Conservation (phyloP, 495 filamentous ascomycete species). For the Haplographium delicatum region DNA sequence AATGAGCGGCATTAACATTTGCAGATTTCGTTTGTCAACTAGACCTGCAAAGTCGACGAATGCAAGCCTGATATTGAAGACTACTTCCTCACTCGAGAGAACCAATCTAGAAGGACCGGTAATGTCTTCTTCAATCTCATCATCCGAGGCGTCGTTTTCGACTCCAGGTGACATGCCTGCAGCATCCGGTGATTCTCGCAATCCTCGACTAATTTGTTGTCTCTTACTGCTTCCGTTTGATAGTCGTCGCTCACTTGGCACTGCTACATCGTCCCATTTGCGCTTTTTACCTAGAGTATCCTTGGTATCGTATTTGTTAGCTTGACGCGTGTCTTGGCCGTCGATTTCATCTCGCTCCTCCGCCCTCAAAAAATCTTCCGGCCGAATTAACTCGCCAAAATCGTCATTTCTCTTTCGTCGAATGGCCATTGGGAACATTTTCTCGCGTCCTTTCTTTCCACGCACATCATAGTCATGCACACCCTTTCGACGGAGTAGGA, state of each 20-base stretch:
- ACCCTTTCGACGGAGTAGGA: slow-evolving; percentile 81
- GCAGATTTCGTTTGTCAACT: slow-evolving; percentile 86
- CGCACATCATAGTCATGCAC: slow-evolving; percentile 89
- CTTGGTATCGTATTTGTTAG: slow-evolving; percentile 39
- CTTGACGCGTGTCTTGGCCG: slow-evolving; percentile 45
- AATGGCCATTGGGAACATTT: slow-evolving; percentile 84
- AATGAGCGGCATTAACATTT: slow-evolving; percentile 93
- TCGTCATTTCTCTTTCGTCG: slow-evolving; percentile 78
- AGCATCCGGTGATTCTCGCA: slow-evolving; percentile 12
- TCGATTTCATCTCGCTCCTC: slow-evolving; percentile 87
- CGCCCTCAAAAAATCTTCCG: slow-evolving; percentile 89
- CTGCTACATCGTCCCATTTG: slow-evolving; percentile 74
- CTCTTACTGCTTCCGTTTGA: slow-evolving; percentile 40
- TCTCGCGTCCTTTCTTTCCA: slow-evolving; percentile 88
- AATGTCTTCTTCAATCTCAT: slow-evolving; percentile 45
- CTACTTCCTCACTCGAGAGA: slow-evolving; percentile 52
- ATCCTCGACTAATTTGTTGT: slow-evolving; percentile 25
- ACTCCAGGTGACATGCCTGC: slow-evolving; percentile 26
- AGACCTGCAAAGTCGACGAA: slow-evolving; percentile 90
- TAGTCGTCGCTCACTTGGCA: slow-evolving; percentile 31
- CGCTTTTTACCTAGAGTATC: slow-evolving; percentile 85
- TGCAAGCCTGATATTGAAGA: slow-evolving; percentile 66
- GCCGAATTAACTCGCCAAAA: slow-evolving; percentile 86
- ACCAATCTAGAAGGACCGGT: slow-evolving; percentile 72
- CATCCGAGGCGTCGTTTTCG: slow-evolving; percentile 50